Conservation (phyloP, 768 basidiomycete species). For the Filobasidium floriforme region DNA sequence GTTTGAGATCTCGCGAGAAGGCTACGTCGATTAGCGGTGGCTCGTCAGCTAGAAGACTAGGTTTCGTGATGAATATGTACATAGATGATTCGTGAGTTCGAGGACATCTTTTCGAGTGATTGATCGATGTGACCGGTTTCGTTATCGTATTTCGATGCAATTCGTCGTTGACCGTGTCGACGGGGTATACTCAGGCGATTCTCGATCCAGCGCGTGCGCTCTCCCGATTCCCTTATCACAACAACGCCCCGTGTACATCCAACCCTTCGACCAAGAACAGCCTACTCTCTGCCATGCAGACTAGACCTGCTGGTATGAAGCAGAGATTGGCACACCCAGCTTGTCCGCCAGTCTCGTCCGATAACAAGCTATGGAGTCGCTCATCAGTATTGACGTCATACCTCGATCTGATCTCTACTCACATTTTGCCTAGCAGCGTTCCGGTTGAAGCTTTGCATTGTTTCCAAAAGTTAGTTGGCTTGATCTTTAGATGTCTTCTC, state of each 20-base stretch:
- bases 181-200: too few relatives aligned
- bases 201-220: too few relatives aligned
- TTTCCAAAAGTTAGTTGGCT: neutral
- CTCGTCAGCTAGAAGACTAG: too few relatives aligned
- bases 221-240: too few relatives aligned
- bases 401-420: neutral
- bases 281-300: conserved; percentile 26
- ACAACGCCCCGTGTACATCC: neutral
- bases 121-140: too few relatives aligned
- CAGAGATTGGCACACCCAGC: conserved; percentile 30
- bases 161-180: too few relatives aligned
- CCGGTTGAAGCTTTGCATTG: neutral
- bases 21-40: conserved; percentile 3
- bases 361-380: conserved; percentile 4
- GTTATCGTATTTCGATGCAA: too few relatives aligned
- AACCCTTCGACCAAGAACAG: conserved; percentile 26
- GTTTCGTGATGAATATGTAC: too few relatives aligned
- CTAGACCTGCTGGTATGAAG: conserved; percentile 27
- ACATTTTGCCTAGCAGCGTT: conserved; percentile 2
- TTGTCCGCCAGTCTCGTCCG: conserved; percentile 22
- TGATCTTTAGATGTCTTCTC: neutral
- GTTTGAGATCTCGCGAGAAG: conserved; percentile 18
- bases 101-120: too few relatives aligned
- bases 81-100: too few relatives aligned
- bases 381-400: neutral